Evolutionary conservation across 1,139 yeast species (phyloP), one percentile per base, ranked within the genome.

Genomic region (Yamadazyma jaroonii): DNA sequence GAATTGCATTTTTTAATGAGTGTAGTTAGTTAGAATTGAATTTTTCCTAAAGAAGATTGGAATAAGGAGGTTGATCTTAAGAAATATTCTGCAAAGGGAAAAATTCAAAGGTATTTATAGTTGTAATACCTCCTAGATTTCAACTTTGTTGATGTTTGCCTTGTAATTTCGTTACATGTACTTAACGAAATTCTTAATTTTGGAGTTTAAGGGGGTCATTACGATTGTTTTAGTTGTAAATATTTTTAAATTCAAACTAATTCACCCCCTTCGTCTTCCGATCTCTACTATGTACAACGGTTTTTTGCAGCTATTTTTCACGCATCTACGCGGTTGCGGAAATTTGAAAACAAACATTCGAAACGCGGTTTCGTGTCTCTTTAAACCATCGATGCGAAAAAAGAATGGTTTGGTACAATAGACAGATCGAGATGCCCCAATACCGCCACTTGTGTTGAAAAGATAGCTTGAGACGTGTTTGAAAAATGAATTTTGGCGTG

Each of bases 1-100:
- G 62, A 44, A 63, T 58, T 62, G 65, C 70, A 63, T 64, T 46
- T 29, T 21, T 35, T 43, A 46, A 44, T 38, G 53, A 36, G 42
- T 38, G 44, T 27, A 39, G 20, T 20, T 32, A 21, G 25, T 15
- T 14, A 27, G 47, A 24, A 32, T 12, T 28, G 32, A 37, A 25
- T 32, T 29, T 24, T 24, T 37, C 37, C 37, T 29, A 34, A 25
- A 13, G 15, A 26, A 22, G 39, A 27, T 31, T 22, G 34, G 24
- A 26, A 15, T 32, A 29, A 31, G 39, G 34, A 38, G 31, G 20
- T 22, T 29, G 31, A 13, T 38, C 27, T 34, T 25, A 35, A 29
- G 15, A 27, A 21, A 29, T 34, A 25, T 33, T 29, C 41, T 36
- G 36, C 35, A 41, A 37, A 25, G 33, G 44, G 50, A 36, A 35